phyloP scores from a whole-genome alignment of 305 asterid genomes.

The Fraxinus greggii region DNA sequence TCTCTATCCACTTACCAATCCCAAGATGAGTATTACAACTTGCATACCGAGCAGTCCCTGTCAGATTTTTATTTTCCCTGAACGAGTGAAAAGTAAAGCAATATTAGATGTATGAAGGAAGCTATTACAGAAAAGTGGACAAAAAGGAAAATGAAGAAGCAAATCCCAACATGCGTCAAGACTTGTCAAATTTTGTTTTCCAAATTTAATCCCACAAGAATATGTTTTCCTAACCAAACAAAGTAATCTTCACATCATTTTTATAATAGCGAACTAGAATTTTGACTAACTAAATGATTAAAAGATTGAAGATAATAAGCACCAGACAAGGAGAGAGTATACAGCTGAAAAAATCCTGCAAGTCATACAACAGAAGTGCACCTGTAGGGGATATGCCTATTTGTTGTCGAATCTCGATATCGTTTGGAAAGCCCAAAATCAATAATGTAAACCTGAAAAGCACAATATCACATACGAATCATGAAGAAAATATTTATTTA shows the following conservation, averaged over 20 bases:
- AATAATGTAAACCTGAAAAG: constrained; percentile 72
- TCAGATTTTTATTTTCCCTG: constrained; percentile 88
- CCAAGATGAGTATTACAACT: constrained; percentile 99
- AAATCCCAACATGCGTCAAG: neutral
- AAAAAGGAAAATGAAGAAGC: constrained; percentile 2
- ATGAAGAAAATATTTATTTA: neutral
- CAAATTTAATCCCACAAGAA: neutral
- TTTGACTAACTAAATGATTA: constrained; percentile 3
- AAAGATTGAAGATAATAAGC: neutral
- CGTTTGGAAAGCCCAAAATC: constrained; percentile 97
- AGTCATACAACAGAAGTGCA: constrained; percentile 18
- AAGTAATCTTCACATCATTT: neutral
- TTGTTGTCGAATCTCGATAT: constrained; percentile 75
- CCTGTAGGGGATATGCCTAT: constrained; percentile 95
- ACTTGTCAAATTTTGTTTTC: neutral
- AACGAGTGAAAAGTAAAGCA: constrained; percentile 23
- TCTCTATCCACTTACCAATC: constrained; percentile 52
- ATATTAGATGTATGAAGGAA: constrained; percentile 18
- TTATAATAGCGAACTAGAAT: neutral
- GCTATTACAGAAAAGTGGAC: constrained; percentile 11
- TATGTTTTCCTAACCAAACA: neutral
- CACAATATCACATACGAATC: constrained; percentile 17
- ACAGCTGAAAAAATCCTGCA: neutral
- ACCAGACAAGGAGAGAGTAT: neutral
- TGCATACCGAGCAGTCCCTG: constrained; percentile 98